Evolutionary conservation across 2,329 filamentous ascomycete genomes (phyloP), one percentile per base, ranked within the genome.

Genomic region (Microcera coccophila): DNA sequence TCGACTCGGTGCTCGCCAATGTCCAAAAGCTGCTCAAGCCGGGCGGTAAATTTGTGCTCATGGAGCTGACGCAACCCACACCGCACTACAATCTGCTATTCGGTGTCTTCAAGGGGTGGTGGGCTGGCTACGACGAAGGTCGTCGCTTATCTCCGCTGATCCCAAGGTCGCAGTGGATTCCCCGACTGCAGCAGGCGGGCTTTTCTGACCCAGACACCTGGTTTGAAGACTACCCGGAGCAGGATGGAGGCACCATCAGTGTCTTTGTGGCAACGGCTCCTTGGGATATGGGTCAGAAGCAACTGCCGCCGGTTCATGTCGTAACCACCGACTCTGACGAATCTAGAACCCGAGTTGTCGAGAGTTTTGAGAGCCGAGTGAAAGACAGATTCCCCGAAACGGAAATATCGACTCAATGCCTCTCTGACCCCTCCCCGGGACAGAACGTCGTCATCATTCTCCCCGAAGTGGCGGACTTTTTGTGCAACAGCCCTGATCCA

Each of bases 121-220:
- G 33, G 33, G 18, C 33, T 35, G 33, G 33, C 33, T 8, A 19
- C 33, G 33, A 35, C 16, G 33, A 35, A 35, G 33, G 33, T 5
- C 33, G 33, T n/a, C n/a, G n/a, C n/a, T n/a, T n/a, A n/a, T n/a
- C n/a, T n/a, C n/a, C 8, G 24, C 24, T 9, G 8, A 8, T 28
- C 8, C 24, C 8, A 14, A 8, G 9, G 14, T 28, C 14, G 24
- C 8, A 14, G 24, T 28, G 14, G 8, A 9, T 8, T 8, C 8
- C 8, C 8, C 24, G 14, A 8, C n/a, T n/a, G n/a, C n/a, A n/a
- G n/a, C n/a, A n/a, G n/a, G n/a, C 18, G 33, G 33, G 33, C 18
- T 35, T 35, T 20, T 20, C 33, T 8, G 33, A 35, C 33, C 33
- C 33, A 20, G 17, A 19, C 33, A 35, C 20, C 15, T 15, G 18